phyloP scores from a whole-genome alignment of 2,329 filamentous ascomycete species.

The Chalaropsis thielavioides region DNA sequence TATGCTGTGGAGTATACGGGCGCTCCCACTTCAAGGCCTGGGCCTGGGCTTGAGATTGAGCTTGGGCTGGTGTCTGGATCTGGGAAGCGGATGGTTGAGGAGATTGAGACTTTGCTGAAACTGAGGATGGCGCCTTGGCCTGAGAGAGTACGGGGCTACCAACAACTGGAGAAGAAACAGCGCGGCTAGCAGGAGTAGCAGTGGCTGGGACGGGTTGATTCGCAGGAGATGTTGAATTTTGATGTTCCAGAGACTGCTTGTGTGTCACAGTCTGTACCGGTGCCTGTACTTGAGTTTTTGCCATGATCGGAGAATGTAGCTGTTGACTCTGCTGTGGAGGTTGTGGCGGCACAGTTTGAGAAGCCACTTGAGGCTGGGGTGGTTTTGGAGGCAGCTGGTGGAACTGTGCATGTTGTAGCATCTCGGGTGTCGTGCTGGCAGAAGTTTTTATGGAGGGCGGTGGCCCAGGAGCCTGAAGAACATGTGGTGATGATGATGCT shows the following conservation, averaged over 20 bases:
- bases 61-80: neutral
- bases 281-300: neutral
- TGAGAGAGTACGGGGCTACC: neutral
- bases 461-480: slow-evolving; percentile 15
- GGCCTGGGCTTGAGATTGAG: too few relatives aligned
- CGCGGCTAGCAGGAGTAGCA: neutral
- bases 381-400: slow-evolving; percentile 20
- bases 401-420: slow-evolving; percentile 26
- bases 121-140: neutral
- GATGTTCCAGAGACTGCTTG: neutral
- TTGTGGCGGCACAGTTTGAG: neutral
- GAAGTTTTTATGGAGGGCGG: neutral
- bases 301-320: neutral
- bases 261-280: neutral
- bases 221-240: neutral
- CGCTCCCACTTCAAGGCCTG: slow-evolving; percentile 10
- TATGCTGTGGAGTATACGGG: slow-evolving; percentile 9
- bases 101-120: slow-evolving; percentile 18
- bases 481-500: neutral
- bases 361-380: neutral
- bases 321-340: neutral
- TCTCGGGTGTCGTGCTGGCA: slow-evolving; percentile 21
- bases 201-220: neutral
- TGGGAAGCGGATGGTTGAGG: neutral
- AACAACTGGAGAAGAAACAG: neutral